These are phyloP conservation scores for Madurella fahalii DNA, from an alignment of 2,329 filamentous ascomycete genomes.

Conservation along the genomic window DNA sequence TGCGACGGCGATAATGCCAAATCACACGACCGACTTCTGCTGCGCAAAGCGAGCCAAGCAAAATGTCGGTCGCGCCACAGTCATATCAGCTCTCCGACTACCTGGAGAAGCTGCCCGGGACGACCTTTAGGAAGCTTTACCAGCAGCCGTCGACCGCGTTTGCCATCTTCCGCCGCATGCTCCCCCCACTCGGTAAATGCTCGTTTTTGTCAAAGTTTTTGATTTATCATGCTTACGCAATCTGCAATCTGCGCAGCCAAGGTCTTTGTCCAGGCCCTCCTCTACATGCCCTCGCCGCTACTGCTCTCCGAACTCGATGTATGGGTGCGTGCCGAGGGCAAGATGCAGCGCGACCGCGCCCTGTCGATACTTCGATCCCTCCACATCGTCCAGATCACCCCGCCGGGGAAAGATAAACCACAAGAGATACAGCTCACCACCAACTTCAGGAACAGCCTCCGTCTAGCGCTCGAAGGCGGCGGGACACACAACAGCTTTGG, in stretches of 20 bases:
- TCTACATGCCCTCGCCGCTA: slow-evolving; percentile 83
- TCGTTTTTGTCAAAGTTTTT: background rate
- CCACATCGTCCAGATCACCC: slow-evolving; percentile 74
- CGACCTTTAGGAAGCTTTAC: slow-evolving; percentile 87
- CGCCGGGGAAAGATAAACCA: slow-evolving; percentile 56
- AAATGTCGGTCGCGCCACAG: slow-evolving; percentile 46
- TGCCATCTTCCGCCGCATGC: slow-evolving; percentile 95
- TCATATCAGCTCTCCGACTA: slow-evolving; percentile 74
- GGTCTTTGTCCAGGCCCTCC: slow-evolving; percentile 89
- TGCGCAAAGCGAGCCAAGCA: slow-evolving; percentile 5
- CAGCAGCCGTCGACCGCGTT: slow-evolving; percentile 92
- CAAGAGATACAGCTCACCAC: slow-evolving; percentile 72
- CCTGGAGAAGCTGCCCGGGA: slow-evolving; percentile 84
- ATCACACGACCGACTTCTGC: background rate
- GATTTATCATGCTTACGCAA: slow-evolving; percentile 5
- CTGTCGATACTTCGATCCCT: slow-evolving; percentile 76
- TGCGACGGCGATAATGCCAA: slow-evolving; percentile 10
- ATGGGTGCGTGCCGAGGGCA: slow-evolving; percentile 70
- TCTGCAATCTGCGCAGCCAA: slow-evolving; percentile 59
- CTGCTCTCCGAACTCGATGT: slow-evolving; percentile 74
- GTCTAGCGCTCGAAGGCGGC: slow-evolving; percentile 81
- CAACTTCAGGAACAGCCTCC: slow-evolving; percentile 79
- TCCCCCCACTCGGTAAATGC: slow-evolving; percentile 73
- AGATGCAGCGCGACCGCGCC: slow-evolving; percentile 75
- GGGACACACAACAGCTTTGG: slow-evolving; percentile 87